Evolutionary conservation across 2,329 filamentous ascomycete species (phyloP).

Genomic region (Remersonia thermophila): DNA sequence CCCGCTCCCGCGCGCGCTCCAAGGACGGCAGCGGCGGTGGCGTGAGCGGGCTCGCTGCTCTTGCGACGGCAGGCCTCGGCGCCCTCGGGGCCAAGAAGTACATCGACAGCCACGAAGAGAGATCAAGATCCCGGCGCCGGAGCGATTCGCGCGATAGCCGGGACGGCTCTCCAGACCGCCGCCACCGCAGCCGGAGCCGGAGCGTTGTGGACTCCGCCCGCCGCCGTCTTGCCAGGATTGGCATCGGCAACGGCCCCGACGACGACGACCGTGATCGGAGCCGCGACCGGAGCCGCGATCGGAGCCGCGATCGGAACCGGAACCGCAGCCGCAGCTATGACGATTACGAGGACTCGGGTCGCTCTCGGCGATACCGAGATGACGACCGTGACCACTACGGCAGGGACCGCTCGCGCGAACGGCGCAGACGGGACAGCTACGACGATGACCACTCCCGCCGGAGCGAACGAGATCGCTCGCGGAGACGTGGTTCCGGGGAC

Average conservation of each 20-base stretch:
- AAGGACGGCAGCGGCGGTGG: constrained; percentile 28
- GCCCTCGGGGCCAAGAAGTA: constrained; percentile 51
- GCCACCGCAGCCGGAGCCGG: constrained; percentile 44
- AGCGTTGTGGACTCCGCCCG: constrained; percentile 53
- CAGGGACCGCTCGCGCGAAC: constrained; percentile 23
- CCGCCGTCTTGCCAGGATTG: constrained; percentile 48
- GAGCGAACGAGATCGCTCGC: constrained; percentile 27
- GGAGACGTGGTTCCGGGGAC: constrained; percentile 32
- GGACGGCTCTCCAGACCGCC: constrained; percentile 27
- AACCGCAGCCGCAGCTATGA: constrained; percentile 20
- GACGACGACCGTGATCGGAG: constrained; percentile 20
- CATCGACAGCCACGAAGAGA: constrained; percentile 28
- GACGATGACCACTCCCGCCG: constrained; percentile 35
- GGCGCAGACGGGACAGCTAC: constrained; percentile 30
- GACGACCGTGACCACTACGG: constrained; percentile 31
- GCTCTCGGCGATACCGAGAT: constrained; percentile 15
- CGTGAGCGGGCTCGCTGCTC: constrained; percentile 43
- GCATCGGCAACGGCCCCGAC: constrained; percentile 40
- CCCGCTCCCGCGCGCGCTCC: constrained; percentile 53
- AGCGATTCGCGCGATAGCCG: constrained; percentile 37
- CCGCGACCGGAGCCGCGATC: constrained; percentile 24
- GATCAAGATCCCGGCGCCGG: constrained; percentile 43
- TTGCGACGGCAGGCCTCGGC: constrained; percentile 50
- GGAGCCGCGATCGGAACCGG: constrained; percentile 15
- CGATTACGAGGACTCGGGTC: constrained; percentile 22